phyloP scores from a whole-genome alignment of 805 yeast genomes.

The Wickerhamomyces chambardii region DNA sequence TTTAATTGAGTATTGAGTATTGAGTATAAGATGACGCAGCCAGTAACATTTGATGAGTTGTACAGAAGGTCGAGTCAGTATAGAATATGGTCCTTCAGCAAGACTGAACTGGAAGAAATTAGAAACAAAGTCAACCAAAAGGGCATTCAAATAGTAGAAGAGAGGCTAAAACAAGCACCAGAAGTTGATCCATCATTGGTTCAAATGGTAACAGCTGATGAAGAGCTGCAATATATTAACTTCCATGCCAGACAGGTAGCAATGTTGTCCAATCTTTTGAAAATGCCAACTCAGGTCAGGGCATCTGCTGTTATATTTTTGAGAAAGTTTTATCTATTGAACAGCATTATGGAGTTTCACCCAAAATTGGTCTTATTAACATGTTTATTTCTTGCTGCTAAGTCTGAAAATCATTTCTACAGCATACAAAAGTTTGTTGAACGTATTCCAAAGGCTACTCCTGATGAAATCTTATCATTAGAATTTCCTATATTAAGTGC shows the following conservation, averaged over 20 bases:
- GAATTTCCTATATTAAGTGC: conserved; percentile 75
- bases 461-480: conserved; percentile 59
- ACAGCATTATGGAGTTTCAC: conserved; percentile 81
- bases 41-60: conserved; percentile 73
- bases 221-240: conserved; percentile 58
- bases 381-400: conserved; percentile 85
- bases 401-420: conserved; percentile 85
- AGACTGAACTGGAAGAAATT: conserved; percentile 39
- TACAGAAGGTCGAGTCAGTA: conserved; percentile 85
- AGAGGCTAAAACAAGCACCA: conserved; percentile 21
- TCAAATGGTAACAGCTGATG: conserved; percentile 45
- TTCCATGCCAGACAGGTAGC: conserved; percentile 68
- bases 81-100: conserved; percentile 76
- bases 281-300: conserved; percentile 80
- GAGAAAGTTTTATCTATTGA: conserved; percentile 67
- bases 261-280: conserved; percentile 62
- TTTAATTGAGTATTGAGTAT: too few relatives aligned
- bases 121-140: conserved; percentile 42
- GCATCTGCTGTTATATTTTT: conserved; percentile 83
- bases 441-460: conserved; percentile 58
- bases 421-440: conserved; percentile 74
- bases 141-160: conserved; percentile 32
- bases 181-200: conserved; percentile 22
- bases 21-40: conserved; percentile 16
- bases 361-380: conserved; percentile 79